phyloP scores from a whole-genome alignment of 192 early-diverging fungal species.

The Gamsiella multidivaricata region DNA sequence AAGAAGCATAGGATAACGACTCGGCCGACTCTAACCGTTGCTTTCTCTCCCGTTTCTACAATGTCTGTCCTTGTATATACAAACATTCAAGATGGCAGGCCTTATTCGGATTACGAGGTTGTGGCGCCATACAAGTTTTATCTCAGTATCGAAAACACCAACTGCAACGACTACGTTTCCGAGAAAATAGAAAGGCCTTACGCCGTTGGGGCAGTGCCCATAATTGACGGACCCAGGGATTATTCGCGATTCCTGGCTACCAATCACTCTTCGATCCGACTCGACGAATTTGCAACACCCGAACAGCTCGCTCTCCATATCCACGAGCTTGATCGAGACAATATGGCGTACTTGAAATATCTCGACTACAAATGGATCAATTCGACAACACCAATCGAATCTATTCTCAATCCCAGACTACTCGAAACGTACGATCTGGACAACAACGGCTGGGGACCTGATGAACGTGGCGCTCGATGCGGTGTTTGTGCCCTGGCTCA shows the following conservation, averaged over 20 bases:
- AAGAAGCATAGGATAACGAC: too few relatives aligned
- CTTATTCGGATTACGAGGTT: background rate
- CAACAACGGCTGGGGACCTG: slow-evolving; percentile 9
- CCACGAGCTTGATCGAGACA: slow-evolving; percentile 13
- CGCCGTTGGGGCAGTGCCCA: slow-evolving; percentile 29
- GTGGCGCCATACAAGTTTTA: slow-evolving; percentile 43
- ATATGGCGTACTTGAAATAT: slow-evolving; percentile 13
- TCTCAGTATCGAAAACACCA: slow-evolving; percentile 44
- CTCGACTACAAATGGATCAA: slow-evolving; percentile 22
- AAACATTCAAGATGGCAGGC: slow-evolving; percentile 1
- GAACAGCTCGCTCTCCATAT: slow-evolving; percentile 18
- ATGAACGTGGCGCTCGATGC: slow-evolving; percentile 15
- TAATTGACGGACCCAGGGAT: slow-evolving; percentile 47
- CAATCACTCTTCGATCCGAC: slow-evolving; percentile 18
- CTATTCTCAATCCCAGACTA: slow-evolving; percentile 15
- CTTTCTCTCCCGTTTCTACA: background rate
- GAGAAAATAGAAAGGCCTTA: slow-evolving; percentile 42
- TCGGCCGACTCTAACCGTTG: background rate
- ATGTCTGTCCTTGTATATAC: background rate
- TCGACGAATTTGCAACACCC: slow-evolving; percentile 43
- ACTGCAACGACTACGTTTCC: slow-evolving; percentile 50
- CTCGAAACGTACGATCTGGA: slow-evolving; percentile 10
- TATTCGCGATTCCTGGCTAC: slow-evolving; percentile 40
- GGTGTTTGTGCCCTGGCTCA: slow-evolving; percentile 21
- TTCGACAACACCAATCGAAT: background rate